These are phyloP conservation scores for Camptophora hylomeconis DNA, from an alignment of 2,329 filamentous ascomycete species.

Conservation along the genomic window DNA sequence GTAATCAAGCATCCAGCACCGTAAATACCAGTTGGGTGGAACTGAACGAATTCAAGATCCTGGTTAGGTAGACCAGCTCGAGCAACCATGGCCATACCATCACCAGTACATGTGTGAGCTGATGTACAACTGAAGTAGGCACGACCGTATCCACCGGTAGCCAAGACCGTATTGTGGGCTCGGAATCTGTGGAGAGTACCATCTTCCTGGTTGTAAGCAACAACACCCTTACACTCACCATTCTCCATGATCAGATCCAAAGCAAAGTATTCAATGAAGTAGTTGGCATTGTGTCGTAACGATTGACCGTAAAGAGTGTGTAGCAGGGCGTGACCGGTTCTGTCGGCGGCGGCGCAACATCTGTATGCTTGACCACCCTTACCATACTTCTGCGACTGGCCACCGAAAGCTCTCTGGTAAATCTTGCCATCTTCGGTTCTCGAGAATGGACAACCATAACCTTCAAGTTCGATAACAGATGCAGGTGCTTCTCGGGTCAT, in stretches of 20 bases:
- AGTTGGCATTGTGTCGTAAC: constrained; percentile 94
- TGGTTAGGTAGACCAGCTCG: constrained; percentile 96
- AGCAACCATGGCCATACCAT: constrained; percentile 98
- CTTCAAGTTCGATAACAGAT: constrained; percentile 58
- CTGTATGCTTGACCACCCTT: constrained; percentile 97
- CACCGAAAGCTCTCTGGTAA: constrained; percentile 97
- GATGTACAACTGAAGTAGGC: constrained; percentile 98
- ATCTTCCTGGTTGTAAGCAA: constrained; percentile 98
- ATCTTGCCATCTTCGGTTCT: constrained; percentile 94
- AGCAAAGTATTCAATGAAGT: constrained; percentile 99
- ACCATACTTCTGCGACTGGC: constrained; percentile 86
- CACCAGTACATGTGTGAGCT: constrained; percentile 95
- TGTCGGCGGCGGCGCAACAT: constrained; percentile 89
- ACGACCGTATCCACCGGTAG: constrained; percentile 93
- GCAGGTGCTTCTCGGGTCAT: constrained; percentile 44
- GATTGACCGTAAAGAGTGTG: constrained; percentile 98
- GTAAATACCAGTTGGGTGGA: constrained; percentile 98
- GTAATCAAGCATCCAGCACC: constrained; percentile 96
- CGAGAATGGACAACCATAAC: constrained; percentile 88
- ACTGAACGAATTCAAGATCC: constrained; percentile 98
- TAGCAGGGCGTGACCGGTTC: constrained; percentile 92
- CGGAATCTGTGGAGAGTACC: constrained; percentile 95
- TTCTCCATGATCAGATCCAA: constrained; percentile 96
- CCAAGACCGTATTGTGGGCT: constrained; percentile 90
- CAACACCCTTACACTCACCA: constrained; percentile 87